Conservation (phyloP, 768 basidiomycete species). For the Rhizopogon salebrosus region DNA sequence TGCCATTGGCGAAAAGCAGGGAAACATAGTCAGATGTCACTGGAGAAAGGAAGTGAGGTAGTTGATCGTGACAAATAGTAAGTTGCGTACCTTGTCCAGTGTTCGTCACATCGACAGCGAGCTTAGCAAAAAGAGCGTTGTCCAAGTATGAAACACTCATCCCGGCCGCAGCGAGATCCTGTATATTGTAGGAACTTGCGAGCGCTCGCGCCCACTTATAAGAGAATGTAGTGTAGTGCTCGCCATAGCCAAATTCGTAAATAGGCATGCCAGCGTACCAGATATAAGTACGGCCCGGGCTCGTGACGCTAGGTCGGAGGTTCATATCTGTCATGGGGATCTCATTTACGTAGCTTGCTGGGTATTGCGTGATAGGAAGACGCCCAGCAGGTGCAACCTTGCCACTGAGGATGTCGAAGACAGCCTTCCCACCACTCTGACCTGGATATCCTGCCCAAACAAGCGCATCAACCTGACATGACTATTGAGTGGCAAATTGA, state of each 20-base stretch:
- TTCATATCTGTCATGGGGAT: conserved; percentile 57
- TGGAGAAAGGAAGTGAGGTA: not conserved
- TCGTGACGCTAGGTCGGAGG: conserved; percentile 41
- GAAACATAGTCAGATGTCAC: conserved; percentile 51
- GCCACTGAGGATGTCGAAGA: conserved; percentile 48
- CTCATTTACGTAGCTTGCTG: conserved; percentile 39
- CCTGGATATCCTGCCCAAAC: conserved; percentile 46
- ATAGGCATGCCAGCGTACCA: conserved; percentile 52
- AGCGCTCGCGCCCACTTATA: conserved; percentile 35
- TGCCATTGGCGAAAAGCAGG: conserved; percentile 45
- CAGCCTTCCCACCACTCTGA: conserved; percentile 40
- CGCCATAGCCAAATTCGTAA: conserved; percentile 48
- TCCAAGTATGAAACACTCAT: conserved; percentile 28
- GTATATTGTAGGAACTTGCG: conserved; percentile 34
- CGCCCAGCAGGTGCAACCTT: conserved; percentile 51
- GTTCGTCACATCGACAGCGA: conserved; percentile 45
- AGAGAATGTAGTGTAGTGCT: conserved; percentile 49
- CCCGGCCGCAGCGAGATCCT: conserved; percentile 28
- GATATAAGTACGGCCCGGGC: conserved; percentile 54
- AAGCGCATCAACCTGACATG: conserved; percentile 42
- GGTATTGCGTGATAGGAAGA: conserved; percentile 50
- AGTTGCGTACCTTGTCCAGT: conserved; percentile 28
- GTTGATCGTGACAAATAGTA: not conserved
- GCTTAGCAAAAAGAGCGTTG: conserved; percentile 42
- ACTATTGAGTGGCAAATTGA: not conserved